These are phyloP conservation scores for Saksenaea oblongispora DNA, from an alignment of 371 early-diverging fungal genomes.

Conservation along the genomic window DNA sequence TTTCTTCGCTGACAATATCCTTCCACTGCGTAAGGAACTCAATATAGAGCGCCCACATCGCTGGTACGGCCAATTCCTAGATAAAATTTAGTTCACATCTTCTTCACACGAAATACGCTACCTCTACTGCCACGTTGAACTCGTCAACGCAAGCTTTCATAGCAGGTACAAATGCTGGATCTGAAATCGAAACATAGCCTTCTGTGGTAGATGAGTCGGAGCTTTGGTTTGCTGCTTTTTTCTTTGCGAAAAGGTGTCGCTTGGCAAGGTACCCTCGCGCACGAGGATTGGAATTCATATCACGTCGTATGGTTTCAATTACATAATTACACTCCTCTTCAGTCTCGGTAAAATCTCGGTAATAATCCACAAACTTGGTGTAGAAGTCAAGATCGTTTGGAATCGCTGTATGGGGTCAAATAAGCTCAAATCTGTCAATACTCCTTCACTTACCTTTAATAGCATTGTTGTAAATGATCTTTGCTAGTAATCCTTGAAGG, in stretches of 20 bases:
- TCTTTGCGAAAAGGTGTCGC: conserved; percentile 40
- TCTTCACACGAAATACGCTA: conserved; percentile 21
- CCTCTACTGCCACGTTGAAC: conserved; percentile 45
- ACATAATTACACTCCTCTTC: conserved; percentile 50
- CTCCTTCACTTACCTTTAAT: conserved; percentile 50
- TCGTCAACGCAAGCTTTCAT: conserved; percentile 53
- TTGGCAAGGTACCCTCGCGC: conserved; percentile 69
- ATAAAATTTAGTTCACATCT: conserved; percentile 5
- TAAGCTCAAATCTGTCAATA: neutral
- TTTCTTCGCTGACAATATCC: conserved; percentile 51
- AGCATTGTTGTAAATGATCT: conserved; percentile 84
- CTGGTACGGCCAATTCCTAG: conserved; percentile 29
- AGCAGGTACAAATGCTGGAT: conserved; percentile 60
- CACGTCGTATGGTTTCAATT: conserved; percentile 60
- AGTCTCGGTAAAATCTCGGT: conserved; percentile 61
- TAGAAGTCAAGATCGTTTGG: conserved; percentile 78
- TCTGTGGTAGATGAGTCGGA: conserved; percentile 6
- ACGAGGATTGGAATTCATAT: conserved; percentile 56
- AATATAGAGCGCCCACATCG: conserved; percentile 63
- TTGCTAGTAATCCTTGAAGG: conserved; percentile 80
- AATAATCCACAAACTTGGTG: conserved; percentile 70
- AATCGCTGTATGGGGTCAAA: conserved; percentile 45
- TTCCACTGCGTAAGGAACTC: conserved; percentile 60
- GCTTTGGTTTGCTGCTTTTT: conserved; percentile 31
- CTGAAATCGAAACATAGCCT: conserved; percentile 23